Evolutionary conservation across 2,329 filamentous ascomycete species (phyloP).

Genomic region (Talaromyces sp.): DNA sequence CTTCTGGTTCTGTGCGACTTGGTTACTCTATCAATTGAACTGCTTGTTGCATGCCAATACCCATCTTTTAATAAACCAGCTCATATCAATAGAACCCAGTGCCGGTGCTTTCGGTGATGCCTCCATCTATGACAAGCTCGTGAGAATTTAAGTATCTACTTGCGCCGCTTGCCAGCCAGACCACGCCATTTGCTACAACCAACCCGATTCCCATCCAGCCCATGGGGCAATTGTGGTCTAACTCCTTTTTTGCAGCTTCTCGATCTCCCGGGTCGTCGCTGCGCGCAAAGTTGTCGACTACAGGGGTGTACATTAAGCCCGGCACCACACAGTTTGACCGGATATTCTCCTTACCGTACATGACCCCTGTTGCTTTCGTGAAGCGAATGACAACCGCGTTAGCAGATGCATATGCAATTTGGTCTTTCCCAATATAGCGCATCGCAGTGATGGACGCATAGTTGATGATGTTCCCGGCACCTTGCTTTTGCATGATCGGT

Average conservation of each 20-base stretch:
- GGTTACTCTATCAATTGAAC: no score
- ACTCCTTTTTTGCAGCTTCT: slow-evolving; percentile 30
- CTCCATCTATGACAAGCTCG: slow-evolving; percentile 45
- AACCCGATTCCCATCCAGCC: slow-evolving; percentile 38
- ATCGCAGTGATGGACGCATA: slow-evolving; percentile 42
- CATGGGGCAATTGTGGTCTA: slow-evolving; percentile 29
- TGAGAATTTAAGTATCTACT: slow-evolving; percentile 65
- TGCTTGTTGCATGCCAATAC: background rate
- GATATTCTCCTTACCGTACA: slow-evolving; percentile 32
- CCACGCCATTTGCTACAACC: slow-evolving; percentile 65
- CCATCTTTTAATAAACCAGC: background rate
- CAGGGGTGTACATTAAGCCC: slow-evolving; percentile 51
- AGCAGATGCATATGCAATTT: slow-evolving; percentile 48
- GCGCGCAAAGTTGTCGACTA: slow-evolving; percentile 39
- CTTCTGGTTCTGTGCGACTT: no score
- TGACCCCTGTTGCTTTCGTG: slow-evolving; percentile 43
- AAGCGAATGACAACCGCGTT: slow-evolving; percentile 49
- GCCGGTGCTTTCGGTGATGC: slow-evolving; percentile 22
- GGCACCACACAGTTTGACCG: slow-evolving; percentile 51
- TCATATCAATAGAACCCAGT: background rate
- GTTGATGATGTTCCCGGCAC: slow-evolving; percentile 31
- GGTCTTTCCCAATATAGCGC: slow-evolving; percentile 46
- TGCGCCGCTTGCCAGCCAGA: slow-evolving; percentile 68
- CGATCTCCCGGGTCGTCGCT: slow-evolving; percentile 41
- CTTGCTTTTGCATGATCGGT: slow-evolving; percentile 29